phyloP scores from a whole-genome alignment of 257 asterid genomes.

The Primulina tabacum region DNA sequence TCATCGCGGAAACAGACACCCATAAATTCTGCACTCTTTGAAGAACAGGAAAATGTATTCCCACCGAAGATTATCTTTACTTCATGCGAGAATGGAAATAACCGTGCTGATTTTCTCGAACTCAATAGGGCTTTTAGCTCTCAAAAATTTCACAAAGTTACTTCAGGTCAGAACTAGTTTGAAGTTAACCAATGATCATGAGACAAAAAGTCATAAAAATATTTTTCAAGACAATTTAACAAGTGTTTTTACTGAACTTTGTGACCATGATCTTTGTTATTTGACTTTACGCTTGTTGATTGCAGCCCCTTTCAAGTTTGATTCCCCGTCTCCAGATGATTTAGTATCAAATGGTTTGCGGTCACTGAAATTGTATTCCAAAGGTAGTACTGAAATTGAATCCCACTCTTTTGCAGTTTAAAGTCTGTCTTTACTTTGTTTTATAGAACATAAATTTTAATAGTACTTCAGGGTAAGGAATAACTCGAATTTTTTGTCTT shows the following conservation, averaged over 20 bases:
- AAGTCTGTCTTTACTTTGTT: background rate
- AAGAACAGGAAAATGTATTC: constrained; percentile 44
- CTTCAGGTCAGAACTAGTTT: constrained; percentile 66
- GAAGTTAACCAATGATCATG: constrained; percentile 15
- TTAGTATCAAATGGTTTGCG: background rate
- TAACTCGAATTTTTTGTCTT: background rate
- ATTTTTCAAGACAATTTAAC: background rate
- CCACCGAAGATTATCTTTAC: constrained; percentile 55
- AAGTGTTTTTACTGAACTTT: background rate
- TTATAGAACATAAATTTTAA: too few species aligned
- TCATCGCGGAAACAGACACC: constrained; percentile 59
- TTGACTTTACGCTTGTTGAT: background rate
- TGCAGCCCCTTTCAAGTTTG: background rate
- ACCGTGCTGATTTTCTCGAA: constrained; percentile 59
- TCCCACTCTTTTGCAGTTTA: background rate
- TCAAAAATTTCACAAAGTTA: constrained; percentile 56
- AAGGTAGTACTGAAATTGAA: background rate
- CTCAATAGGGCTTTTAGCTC: constrained; percentile 58
- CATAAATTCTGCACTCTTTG: constrained; percentile 46
- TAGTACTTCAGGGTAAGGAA: background rate
- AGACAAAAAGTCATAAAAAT: background rate
- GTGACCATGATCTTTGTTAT: background rate
- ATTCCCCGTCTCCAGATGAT: background rate
- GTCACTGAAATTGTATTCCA: background rate
- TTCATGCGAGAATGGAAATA: constrained; percentile 49